Conservation (phyloP, 1,284 basidiomycete species). For the Ceratobasidium sp. region DNA sequence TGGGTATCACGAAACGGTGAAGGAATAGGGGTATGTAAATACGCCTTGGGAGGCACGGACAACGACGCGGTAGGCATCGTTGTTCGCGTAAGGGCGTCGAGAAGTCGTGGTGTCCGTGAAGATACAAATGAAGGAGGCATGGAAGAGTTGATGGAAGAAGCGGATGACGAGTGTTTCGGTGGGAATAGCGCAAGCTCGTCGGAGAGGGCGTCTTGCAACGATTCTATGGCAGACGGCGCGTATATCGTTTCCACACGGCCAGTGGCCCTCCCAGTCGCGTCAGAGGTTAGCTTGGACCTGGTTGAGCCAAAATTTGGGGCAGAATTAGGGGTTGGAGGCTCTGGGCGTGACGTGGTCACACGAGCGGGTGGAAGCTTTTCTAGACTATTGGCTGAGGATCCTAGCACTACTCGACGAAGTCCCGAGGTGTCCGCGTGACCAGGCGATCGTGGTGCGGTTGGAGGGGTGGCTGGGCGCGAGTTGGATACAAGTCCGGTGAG, state of each 20-base stretch:
- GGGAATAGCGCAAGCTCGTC: conserved; percentile 30
- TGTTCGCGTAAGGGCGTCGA: conserved; percentile 66
- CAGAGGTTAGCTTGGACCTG: not conserved
- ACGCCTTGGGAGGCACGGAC: conserved; percentile 47
- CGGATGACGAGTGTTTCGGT: conserved; percentile 24
- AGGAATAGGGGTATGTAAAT: conserved; percentile 44
- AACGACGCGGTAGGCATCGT: conserved; percentile 70
- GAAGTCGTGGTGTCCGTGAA: conserved; percentile 58
- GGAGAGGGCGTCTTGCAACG: conserved; percentile 42
- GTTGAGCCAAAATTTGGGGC: conserved; percentile 2
- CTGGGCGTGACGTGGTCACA: conserved; percentile 27
- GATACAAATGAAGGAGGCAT: conserved; percentile 40
- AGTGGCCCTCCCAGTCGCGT: conserved; percentile 6
- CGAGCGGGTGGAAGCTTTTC: conserved; percentile 29
- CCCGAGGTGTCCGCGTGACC: conserved; percentile 2
- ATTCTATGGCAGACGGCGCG: conserved; percentile 37
- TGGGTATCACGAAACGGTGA: conserved; percentile 46
- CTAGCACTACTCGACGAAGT: conserved; percentile 5
- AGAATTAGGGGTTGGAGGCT: conserved; percentile 2
- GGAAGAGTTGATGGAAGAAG: conserved; percentile 25
- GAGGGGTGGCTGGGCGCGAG: conserved; percentile 17
- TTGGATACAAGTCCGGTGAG: conserved; percentile 19
- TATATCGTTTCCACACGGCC: conserved; percentile 25
- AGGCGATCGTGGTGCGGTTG: not conserved
- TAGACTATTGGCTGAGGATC: conserved; percentile 2